Evolutionary conservation across 192 early-diverging fungal genomes (phyloP).

Genomic region (Globomyces pollinis-pini): DNA sequence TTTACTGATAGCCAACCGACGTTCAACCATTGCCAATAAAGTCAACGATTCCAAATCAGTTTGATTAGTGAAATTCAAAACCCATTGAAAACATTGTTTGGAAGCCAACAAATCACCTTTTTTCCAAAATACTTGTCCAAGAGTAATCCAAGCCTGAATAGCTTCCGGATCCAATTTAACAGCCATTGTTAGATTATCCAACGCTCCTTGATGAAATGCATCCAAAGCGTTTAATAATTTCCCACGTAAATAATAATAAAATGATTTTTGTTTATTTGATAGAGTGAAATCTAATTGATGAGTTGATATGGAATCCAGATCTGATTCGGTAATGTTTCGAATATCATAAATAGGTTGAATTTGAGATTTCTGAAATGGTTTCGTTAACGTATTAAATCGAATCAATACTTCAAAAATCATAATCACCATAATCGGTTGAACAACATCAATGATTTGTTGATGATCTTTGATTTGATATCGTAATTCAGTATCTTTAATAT

Average conservation of each 20-base stretch:
- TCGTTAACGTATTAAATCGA: constrained; percentile 8
- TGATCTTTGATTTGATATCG: neutral
- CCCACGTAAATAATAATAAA: constrained; percentile 10
- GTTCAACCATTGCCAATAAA: constrained; percentile 10
- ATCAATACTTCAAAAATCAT: constrained; percentile 3
- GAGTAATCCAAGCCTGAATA: constrained; percentile 7
- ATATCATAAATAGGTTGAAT: neutral
- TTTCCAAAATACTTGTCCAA: constrained; percentile 16
- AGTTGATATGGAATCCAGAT: neutral
- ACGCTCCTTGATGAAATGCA: constrained; percentile 4
- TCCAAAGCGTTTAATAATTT: constrained; percentile 9
- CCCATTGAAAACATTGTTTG: constrained; percentile 14
- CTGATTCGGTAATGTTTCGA: neutral
- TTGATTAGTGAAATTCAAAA: neutral
- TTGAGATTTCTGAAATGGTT: constrained; percentile 5
- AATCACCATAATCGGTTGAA: neutral
- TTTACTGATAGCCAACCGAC: constrained; percentile 3
- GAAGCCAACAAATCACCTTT: constrained; percentile 12
- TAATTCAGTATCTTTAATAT: neutral
- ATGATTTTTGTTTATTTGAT: constrained; percentile 14
- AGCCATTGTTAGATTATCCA: constrained; percentile 4
- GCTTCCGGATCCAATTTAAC: constrained; percentile 12
- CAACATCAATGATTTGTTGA: neutral
- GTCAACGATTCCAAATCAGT: constrained; percentile 9
- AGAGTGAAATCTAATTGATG: constrained; percentile 20